These are phyloP conservation scores for Metarhizium anisopliae DNA, from an alignment of 2,329 filamentous ascomycete genomes.

Conservation along the genomic window DNA sequence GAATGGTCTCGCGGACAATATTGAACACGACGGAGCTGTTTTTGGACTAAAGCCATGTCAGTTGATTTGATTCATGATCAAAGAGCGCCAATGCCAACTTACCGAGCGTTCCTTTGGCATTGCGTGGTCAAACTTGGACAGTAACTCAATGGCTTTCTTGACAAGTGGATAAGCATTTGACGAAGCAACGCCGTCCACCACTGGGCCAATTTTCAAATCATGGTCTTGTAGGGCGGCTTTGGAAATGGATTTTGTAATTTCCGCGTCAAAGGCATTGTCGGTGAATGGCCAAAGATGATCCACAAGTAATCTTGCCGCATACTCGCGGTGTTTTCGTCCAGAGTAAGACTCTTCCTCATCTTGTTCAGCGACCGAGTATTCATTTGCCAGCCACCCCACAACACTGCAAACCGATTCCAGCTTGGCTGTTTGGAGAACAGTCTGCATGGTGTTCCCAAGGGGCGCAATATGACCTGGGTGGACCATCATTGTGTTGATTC, in stretches of 20 bases:
- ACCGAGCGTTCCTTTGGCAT: slow-evolving; percentile 57
- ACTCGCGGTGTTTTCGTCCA: slow-evolving; percentile 43
- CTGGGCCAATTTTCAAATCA: slow-evolving; percentile 40
- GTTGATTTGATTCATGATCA: neutral
- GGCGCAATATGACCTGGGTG: slow-evolving; percentile 47
- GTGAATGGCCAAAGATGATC: slow-evolving; percentile 50
- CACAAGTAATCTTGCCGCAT: slow-evolving; percentile 45
- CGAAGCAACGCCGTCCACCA: slow-evolving; percentile 38
- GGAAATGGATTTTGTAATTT: slow-evolving; percentile 45
- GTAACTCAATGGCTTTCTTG: slow-evolving; percentile 47
- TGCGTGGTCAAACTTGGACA: slow-evolving; percentile 53
- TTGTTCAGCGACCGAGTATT: slow-evolving; percentile 46
- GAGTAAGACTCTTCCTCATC: slow-evolving; percentile 50
- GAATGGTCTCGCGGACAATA: slow-evolving; percentile 84
- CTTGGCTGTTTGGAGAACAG: slow-evolving; percentile 36
- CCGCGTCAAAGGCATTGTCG: slow-evolving; percentile 44
- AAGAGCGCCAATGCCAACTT: slow-evolving; percentile 19
- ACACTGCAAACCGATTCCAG: slow-evolving; percentile 44
- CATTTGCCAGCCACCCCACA: slow-evolving; percentile 48
- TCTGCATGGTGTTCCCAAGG: slow-evolving; percentile 39
- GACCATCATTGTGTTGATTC: slow-evolving; percentile 39
- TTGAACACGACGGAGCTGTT: slow-evolving; percentile 50
- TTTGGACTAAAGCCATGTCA: slow-evolving; percentile 21
- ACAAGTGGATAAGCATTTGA: slow-evolving; percentile 51
- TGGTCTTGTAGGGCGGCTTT: slow-evolving; percentile 37